phyloP scores from a whole-genome alignment of 768 basidiomycete species.

The Boletus sp. region DNA sequence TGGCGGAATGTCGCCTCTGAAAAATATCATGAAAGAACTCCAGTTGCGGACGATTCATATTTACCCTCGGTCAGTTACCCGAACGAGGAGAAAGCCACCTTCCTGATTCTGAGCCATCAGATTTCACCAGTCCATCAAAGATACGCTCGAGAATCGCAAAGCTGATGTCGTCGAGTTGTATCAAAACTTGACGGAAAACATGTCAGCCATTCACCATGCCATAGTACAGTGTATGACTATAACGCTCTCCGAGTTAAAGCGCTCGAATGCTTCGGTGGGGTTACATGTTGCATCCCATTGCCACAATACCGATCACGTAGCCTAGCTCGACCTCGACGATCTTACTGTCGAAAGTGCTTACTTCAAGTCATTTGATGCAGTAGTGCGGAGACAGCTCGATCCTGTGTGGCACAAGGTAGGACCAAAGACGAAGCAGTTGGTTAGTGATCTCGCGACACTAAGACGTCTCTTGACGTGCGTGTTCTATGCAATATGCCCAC shows the following conservation, averaged over 20 bases:
- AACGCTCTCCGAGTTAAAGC: constrained; percentile 85
- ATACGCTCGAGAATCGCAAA: constrained; percentile 73
- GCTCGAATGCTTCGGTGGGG: constrained; percentile 70
- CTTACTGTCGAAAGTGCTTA: constrained; percentile 90
- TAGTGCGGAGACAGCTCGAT: constrained; percentile 87
- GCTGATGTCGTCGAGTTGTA: constrained; percentile 93
- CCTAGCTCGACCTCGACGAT: constrained; percentile 91
- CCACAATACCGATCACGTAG: neutral
- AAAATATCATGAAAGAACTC: constrained; percentile 89
- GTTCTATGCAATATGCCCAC: neutral
- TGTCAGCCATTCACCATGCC: constrained; percentile 89
- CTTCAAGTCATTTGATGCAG: constrained; percentile 85
- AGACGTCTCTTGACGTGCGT: constrained; percentile 77
- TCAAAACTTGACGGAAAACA: constrained; percentile 77
- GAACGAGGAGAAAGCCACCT: neutral
- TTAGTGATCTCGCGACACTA: constrained; percentile 81
- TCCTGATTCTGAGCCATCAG: constrained; percentile 38
- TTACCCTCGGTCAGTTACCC: constrained; percentile 69
- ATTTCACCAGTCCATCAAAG: constrained; percentile 87
- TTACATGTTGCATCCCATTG: neutral
- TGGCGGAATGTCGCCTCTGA: constrained; percentile 86
- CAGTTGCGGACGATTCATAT: constrained; percentile 87
- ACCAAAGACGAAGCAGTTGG: constrained; percentile 86
- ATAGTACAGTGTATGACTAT: constrained; percentile 93
- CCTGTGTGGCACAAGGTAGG: constrained; percentile 97